A percentile compares a stretch with the other conserved stretches of the same genome.
These are phyloP conservation scores for Bigelowiella natans DNA, from an alignment of 78 protist genomes.

Conservation along the genomic window DNA sequence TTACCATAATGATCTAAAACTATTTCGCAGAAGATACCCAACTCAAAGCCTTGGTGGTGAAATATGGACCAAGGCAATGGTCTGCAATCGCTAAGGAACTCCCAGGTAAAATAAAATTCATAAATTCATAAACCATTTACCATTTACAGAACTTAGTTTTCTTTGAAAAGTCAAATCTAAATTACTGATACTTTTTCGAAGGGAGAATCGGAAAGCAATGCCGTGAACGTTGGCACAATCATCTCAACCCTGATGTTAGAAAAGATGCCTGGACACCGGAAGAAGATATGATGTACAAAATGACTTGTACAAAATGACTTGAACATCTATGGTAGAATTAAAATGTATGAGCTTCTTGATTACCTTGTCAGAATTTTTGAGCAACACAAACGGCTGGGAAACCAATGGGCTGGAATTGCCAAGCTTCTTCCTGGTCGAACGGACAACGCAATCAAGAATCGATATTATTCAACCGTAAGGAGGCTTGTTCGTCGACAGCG, in stretches of 20 bases:
- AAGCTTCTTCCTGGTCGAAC: conserved; percentile 35
- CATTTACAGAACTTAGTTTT: no score
- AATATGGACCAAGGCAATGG: conserved; percentile 46
- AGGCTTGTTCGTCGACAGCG: no score
- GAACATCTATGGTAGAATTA: no score
- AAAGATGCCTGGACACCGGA: conserved; percentile 67
- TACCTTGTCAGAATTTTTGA: no score
- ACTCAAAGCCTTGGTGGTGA: conserved; percentile 32
- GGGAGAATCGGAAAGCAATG: conserved; percentile 61
- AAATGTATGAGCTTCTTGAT: no score
- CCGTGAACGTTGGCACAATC: conserved; percentile 64
- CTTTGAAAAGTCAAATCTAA: no score
- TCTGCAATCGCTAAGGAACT: conserved; percentile 33
- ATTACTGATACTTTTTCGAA: no score
- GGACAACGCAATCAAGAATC: conserved; percentile 84
- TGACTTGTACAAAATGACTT: no score
- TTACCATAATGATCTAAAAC: no score
- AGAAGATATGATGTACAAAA: conserved; percentile 70
- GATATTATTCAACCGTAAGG: conserved; percentile 85
- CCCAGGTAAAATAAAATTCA: no score
- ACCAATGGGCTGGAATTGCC: not conserved
- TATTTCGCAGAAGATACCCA: no score
- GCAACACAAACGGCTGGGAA: conserved; percentile 31
- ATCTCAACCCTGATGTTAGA: conserved; percentile 58
- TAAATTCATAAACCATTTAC: no score